Evolutionary conservation across 1,139 yeast genomes (phyloP).

Genomic region (Taphrina populina): DNA sequence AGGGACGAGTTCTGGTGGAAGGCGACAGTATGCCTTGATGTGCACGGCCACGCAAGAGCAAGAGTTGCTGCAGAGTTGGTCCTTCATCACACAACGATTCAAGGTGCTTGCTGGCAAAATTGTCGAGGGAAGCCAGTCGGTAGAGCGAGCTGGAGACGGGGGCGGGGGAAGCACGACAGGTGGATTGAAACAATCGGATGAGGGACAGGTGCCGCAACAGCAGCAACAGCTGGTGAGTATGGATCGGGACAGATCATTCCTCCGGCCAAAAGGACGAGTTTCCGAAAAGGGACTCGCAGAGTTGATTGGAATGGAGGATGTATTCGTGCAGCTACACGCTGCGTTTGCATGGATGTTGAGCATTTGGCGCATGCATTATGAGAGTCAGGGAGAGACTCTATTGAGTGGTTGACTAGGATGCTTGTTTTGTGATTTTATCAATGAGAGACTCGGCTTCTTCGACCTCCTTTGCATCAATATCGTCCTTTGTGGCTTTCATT

Average conservation of each 20-base stretch:
- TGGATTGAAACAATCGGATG: background rate
- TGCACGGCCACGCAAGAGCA: conserved; percentile 41
- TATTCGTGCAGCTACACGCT: conserved; percentile 33
- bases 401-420: background rate
- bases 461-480: conserved; percentile 13
- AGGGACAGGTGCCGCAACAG: background rate
- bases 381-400: too few relatives aligned
- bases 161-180: background rate
- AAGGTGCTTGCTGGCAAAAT: conserved; percentile 21
- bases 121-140: conserved; percentile 8
- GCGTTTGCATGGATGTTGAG: conserved; percentile 33
- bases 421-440: conserved; percentile 29
- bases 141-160: background rate
- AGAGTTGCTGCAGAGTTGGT: conserved; percentile 20
- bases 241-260: conserved; percentile 22
- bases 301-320: conserved; percentile 30
- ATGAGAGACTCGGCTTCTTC: conserved; percentile 26
- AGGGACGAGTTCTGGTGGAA: conserved; percentile 66
- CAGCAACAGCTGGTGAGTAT: conserved; percentile 1
- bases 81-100: conserved; percentile 32
- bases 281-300: conserved; percentile 31
- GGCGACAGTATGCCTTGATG: conserved; percentile 27
- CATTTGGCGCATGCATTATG: conserved; percentile 35
- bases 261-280: conserved; percentile 34
- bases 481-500: conserved; percentile 28